Evolutionary conservation across 2,329 filamentous ascomycete genomes (phyloP).

Genomic region (Fusarium temperatum): DNA sequence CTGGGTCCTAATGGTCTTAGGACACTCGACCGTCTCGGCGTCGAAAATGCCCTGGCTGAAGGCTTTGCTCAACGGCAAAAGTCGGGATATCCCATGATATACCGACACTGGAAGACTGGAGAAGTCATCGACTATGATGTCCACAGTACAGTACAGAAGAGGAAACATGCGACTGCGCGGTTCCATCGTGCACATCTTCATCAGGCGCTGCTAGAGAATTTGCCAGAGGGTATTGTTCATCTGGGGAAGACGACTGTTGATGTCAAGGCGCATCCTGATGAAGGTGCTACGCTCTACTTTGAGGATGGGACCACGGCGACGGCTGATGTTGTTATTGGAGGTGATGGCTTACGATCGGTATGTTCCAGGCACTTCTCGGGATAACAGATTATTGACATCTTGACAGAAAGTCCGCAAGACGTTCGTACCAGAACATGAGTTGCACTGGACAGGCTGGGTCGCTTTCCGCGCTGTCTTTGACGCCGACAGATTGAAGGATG

Average conservation of each 20-base stretch:
- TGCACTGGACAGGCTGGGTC: neutral
- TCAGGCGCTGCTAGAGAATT: conserved; percentile 45
- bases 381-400: neutral
- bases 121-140: neutral
- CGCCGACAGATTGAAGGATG: neutral
- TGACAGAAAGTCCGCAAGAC: neutral
- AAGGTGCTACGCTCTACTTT: conserved; percentile 54
- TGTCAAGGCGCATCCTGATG: conserved; percentile 48
- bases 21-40: conserved; percentile 45
- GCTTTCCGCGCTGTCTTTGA: neutral
- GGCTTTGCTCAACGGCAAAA: neutral
- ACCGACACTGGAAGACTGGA: neutral
- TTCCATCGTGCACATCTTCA: neutral
- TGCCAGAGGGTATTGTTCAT: neutral
- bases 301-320: conserved; percentile 55
- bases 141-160: neutral
- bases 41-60: neutral
- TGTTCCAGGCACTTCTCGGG: fast-evolving
- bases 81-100: neutral
- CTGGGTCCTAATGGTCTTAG: conserved; percentile 63
- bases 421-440: neutral
- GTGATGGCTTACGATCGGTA: conserved; percentile 53
- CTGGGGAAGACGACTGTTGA: neutral
- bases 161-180: neutral
- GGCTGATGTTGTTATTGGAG: conserved; percentile 60